Conservation (phyloP, 108 stramenopile genomes). For the Poteriospumella lacustris region DNA sequence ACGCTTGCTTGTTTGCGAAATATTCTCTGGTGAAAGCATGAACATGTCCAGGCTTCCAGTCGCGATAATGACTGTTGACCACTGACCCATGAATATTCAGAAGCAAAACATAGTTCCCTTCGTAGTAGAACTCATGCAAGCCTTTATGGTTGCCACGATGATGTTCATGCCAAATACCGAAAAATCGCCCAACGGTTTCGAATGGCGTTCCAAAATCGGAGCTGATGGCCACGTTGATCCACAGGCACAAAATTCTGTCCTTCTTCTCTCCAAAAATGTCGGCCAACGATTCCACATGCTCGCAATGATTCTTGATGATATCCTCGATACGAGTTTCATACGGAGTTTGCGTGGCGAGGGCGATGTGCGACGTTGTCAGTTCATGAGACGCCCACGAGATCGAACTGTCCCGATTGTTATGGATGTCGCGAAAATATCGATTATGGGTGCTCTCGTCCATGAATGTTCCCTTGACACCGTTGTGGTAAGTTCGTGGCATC, state of each 20-base stretch:
- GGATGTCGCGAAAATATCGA: constrained; percentile 48
- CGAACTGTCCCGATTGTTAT: constrained; percentile 32
- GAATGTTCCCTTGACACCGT: constrained; percentile 56
- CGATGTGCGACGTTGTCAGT: neutral
- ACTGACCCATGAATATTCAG: neutral
- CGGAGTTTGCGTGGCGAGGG: neutral
- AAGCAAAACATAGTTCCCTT: constrained; percentile 13
- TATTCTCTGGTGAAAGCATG: too few species aligned
- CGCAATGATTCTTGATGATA: too few species aligned
- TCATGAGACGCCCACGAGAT: constrained; percentile 37
- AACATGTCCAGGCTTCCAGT: neutral
- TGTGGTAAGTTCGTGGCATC: constrained; percentile 52
- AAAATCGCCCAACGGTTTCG: constrained; percentile 30
- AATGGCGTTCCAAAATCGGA: constrained; percentile 28
- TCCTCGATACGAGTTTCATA: too few species aligned
- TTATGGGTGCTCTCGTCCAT: constrained; percentile 52
- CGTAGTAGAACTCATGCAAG: constrained; percentile 36
- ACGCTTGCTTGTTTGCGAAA: too few species aligned
- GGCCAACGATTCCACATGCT: too few species aligned
- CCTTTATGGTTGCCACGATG: constrained; percentile 33
- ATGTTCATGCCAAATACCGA: constrained; percentile 58
- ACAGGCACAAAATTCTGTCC: constrained; percentile 27
- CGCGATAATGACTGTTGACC: neutral
- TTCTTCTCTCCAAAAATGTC: too few species aligned
- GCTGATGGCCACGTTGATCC: constrained; percentile 24